Conservation (phyloP, 495 filamentous ascomycete genomes). For the Gamarada debralockiae region DNA sequence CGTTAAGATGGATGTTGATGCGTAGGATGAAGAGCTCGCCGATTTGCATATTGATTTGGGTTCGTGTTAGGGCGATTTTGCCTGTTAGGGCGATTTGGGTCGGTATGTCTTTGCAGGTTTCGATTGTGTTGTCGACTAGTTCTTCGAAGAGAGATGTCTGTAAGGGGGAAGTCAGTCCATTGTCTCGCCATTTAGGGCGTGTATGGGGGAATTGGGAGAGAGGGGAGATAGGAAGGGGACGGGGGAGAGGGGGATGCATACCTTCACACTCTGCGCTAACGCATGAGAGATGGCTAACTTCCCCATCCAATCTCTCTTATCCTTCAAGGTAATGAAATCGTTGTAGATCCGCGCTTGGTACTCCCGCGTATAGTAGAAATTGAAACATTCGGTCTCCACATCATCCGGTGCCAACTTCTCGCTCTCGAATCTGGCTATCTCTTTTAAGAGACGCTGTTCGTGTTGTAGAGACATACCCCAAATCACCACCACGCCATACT, state of each 20-base stretch:
- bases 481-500: slow-evolving; percentile 99
- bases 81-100: slow-evolving; percentile 87
- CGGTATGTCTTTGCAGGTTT: slow-evolving; percentile 83
- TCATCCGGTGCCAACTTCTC: slow-evolving; percentile 87
- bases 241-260: slow-evolving; percentile 26
- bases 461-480: slow-evolving; percentile 92
- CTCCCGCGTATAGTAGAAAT: slow-evolving; percentile 96
- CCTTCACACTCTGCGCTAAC: slow-evolving; percentile 89
- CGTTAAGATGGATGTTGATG: slow-evolving; percentile 97
- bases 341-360: slow-evolving; percentile 99
- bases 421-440: slow-evolving; percentile 90
- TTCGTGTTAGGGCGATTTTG: slow-evolving; percentile 76
- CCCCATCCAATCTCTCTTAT: slow-evolving; percentile 95
- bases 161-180: neutral
- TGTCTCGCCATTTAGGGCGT: no score
- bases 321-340: slow-evolving; percentile 91
- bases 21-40: slow-evolving; percentile 95
- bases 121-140: slow-evolving; percentile 87
- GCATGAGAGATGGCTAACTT: slow-evolving; percentile 97
- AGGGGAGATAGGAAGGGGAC: neutral
- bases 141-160: slow-evolving; percentile 97
- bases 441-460: slow-evolving; percentile 84
- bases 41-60: slow-evolving; percentile 97
- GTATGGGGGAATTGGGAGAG: no score
- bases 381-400: slow-evolving; percentile 94